Evolutionary conservation across 2,329 filamentous ascomycete genomes (phyloP).

Genomic region (Spiromastix sp.): DNA sequence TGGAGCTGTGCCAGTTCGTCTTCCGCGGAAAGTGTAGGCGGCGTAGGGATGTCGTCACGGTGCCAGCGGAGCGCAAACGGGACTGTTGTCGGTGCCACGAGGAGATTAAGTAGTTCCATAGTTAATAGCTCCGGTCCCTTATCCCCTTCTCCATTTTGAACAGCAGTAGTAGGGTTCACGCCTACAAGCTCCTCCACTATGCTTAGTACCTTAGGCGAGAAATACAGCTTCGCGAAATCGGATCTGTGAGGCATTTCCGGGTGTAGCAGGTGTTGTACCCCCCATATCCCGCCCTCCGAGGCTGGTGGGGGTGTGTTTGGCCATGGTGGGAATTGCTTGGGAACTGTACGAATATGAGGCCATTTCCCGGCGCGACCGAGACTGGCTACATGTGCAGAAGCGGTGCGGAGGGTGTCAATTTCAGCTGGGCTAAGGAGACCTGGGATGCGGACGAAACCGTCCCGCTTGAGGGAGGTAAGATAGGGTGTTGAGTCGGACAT

Average conservation of each 20-base stretch:
- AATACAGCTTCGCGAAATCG: constrained; percentile 61
- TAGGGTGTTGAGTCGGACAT: constrained; percentile 22
- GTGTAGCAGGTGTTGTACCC: constrained; percentile 75
- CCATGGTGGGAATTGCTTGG: constrained; percentile 90
- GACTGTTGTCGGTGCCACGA: constrained; percentile 56
- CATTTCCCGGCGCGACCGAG: constrained; percentile 61
- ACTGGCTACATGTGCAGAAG: constrained; percentile 46
- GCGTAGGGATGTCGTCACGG: constrained; percentile 64
- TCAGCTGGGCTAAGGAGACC: constrained; percentile 48
- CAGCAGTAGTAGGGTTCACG: constrained; percentile 15
- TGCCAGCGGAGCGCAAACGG: constrained; percentile 77
- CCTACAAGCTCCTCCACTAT: constrained; percentile 57
- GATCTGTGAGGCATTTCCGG: constrained; percentile 54
- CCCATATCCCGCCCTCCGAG: constrained; percentile 63
- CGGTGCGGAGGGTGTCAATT: constrained; percentile 50
- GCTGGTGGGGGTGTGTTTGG: constrained; percentile 41
- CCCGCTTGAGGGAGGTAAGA: constrained; percentile 48
- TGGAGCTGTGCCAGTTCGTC: constrained; percentile 56
- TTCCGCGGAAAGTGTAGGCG: constrained; percentile 45
- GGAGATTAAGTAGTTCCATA: constrained; percentile 81
- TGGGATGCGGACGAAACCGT: constrained; percentile 69
- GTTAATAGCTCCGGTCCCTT: constrained; percentile 54
- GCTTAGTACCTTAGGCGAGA: constrained; percentile 52
- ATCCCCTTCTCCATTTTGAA: constrained; percentile 14
- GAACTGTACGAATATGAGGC: constrained; percentile 73